phyloP scores from a whole-genome alignment of 768 basidiomycete species.

The Trametes cingulata region DNA sequence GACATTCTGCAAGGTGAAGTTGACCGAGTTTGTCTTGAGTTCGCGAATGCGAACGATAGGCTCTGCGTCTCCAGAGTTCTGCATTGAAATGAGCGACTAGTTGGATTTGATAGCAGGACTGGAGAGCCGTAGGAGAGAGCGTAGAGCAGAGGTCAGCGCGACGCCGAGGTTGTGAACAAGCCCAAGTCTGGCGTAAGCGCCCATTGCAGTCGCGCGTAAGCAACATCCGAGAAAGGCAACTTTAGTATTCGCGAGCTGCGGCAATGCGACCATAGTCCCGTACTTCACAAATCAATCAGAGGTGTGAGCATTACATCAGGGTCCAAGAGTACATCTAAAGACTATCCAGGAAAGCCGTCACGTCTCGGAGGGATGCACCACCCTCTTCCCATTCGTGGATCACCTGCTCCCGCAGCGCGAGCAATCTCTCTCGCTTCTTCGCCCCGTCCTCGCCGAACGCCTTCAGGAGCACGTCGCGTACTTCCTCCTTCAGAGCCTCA shows the following conservation, averaged over 20 bases:
- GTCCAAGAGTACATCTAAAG: background rate
- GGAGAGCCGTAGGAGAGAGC: background rate
- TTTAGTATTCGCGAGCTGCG: background rate
- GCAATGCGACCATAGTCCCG: no score
- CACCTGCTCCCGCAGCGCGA: background rate
- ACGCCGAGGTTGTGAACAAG: background rate
- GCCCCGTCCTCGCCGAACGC: slow-evolving; percentile 24
- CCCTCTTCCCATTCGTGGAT: slow-evolving; percentile 5
- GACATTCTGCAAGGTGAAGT: slow-evolving; percentile 94
- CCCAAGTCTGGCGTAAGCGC: background rate
- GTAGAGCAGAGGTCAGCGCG: background rate
- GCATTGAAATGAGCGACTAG: background rate
- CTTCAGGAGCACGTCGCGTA: slow-evolving; percentile 9
- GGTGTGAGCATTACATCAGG: no score
- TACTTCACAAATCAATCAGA: no score
- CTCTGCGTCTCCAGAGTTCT: slow-evolving; percentile 37
- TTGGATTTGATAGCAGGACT: background rate
- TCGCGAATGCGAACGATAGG: slow-evolving; percentile 82
- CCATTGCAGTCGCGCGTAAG: background rate
- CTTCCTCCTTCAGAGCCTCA: slow-evolving; percentile 20
- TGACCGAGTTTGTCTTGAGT: slow-evolving; percentile 80
- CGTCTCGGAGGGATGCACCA: background rate
- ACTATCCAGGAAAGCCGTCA: background rate
- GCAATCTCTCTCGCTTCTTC: slow-evolving; percentile 12
- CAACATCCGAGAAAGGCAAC: background rate